Evolutionary conservation across 1,284 basidiomycete genomes (phyloP), one percentile per base, ranked within the genome.

Genomic region (Ceratorhiza oryzae-sativae): DNA sequence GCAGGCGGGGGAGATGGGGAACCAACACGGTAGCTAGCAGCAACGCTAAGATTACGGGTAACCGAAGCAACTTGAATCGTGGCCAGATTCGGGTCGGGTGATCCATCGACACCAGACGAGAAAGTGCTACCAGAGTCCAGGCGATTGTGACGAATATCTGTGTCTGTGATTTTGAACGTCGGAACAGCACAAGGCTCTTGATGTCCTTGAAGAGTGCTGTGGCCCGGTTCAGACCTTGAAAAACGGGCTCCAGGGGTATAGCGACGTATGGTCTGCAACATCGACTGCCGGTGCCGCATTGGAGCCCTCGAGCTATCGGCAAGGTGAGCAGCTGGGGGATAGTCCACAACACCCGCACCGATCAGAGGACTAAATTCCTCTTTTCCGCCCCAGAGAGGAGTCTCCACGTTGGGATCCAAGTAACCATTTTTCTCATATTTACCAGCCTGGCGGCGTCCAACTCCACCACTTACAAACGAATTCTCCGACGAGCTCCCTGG

Each of bases 1-100:
- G 51, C 23, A 34, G 67, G 42, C 20, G 49, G 42, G 6, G 67
- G 55, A 34, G 67, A 59, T 6, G 58, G 58, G 23, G 58, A 59
- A 25, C 56, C 56, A 2, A 23, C 53, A 27, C 25, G 55, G 30
- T 70, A 70, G 23, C 51, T 70, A 15, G 65, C 65, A 10, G 65
- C 42, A 20, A 55, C 65, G 25, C 65, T 70, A 23, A 46, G 48
- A 32, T 53, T 42, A n/a, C 65, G 65, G 25, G 65, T 70, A 8
- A 70, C 65, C 36, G 55, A 70, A 3, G 65, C 65, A 18, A 70
- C 65, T 39, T 70, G 65, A 58, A 70, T 70, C 9, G 65, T 56
- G 6, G 65, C 65, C 53, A 70, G 41, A n/a, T 70, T 58, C 12
- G 65, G 65, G 23, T 70, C 65, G 25, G 65, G 65, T 18, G 65